Conservation (phyloP, 192 early-diverging fungal genomes). For the Pilaira anomala region DNA sequence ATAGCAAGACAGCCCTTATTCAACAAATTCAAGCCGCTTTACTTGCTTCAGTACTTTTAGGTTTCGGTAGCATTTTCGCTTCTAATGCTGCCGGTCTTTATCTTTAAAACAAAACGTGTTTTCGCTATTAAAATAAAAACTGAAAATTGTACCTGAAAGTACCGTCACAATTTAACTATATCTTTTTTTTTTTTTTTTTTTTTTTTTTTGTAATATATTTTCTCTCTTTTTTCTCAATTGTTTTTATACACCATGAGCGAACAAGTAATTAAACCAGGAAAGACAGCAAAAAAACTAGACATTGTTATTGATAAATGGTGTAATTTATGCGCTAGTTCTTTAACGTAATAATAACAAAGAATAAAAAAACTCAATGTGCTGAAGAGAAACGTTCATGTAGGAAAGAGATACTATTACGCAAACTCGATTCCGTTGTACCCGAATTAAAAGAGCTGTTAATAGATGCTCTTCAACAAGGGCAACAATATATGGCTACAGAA, state of each 20-base stretch:
- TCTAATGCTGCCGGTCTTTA: slow-evolving; percentile 43
- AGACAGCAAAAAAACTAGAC: too few relatives aligned
- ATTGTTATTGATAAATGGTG: too few relatives aligned
- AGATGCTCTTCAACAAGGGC: neutral
- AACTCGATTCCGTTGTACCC: neutral
- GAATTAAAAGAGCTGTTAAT: neutral
- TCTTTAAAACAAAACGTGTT: slow-evolving; percentile 19
- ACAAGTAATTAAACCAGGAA: neutral
- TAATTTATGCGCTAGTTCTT: too few relatives aligned
- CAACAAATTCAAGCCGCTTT: slow-evolving; percentile 32
- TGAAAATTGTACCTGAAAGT: neutral
- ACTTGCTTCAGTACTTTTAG: slow-evolving; percentile 36
- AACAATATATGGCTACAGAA: neutral
- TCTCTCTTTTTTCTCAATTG: neutral
- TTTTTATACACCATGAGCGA: neutral
- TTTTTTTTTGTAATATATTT: neutral
- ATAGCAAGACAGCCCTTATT: slow-evolving; percentile 11
- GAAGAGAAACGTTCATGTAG: neutral
- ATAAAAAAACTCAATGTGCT: neutral
- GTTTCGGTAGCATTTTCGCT: slow-evolving; percentile 38
- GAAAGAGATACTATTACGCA: neutral
- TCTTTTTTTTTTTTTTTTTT: neutral
- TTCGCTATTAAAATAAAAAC: too few relatives aligned
- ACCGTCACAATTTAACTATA: neutral
- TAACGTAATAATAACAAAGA: too few relatives aligned